phyloP scores from a whole-genome alignment of 2,329 filamentous ascomycete species.

The Fusarium tuaranense region DNA sequence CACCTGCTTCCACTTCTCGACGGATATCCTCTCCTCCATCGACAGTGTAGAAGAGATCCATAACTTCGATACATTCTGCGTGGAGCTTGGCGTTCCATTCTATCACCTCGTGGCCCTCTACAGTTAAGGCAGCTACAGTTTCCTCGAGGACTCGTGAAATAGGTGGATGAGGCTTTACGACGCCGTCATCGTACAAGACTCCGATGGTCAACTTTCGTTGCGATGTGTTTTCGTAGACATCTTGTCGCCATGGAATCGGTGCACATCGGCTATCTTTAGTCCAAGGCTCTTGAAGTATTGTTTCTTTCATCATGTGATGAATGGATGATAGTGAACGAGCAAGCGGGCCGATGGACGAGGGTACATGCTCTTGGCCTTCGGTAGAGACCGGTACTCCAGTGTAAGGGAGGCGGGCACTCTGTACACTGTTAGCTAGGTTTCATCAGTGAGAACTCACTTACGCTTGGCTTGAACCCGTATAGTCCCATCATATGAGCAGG shows the following conservation, averaged over 20 bases:
- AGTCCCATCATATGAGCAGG: constrained; percentile 43
- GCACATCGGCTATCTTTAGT: constrained; percentile 63
- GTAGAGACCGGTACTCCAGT: constrained; percentile 69
- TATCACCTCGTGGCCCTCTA: constrained; percentile 66
- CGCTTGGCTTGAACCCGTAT: constrained; percentile 44
- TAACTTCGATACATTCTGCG: constrained; percentile 65
- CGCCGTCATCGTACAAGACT: constrained; percentile 62
- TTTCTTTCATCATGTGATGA: constrained; percentile 58
- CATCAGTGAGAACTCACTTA: neutral
- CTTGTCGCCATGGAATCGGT: constrained; percentile 66
- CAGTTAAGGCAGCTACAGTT: constrained; percentile 52
- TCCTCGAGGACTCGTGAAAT: constrained; percentile 58
- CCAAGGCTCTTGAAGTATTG: constrained; percentile 64
- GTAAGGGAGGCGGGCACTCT: constrained; percentile 70
- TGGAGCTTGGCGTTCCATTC: constrained; percentile 65
- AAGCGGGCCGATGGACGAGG: constrained; percentile 72
- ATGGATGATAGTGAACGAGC: constrained; percentile 59
- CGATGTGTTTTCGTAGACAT: constrained; percentile 54
- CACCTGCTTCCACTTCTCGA: constrained; percentile 62
- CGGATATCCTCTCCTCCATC: constrained; percentile 74
- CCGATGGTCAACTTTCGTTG: constrained; percentile 61
- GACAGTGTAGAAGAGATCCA: constrained; percentile 72
- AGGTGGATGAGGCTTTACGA: constrained; percentile 67
- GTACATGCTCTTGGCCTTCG: constrained; percentile 73
- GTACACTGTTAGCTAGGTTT: neutral